Percentiles rank a stretch among this genome's conserved stretches.
These are phyloP conservation scores for Trichoderma sp. DNA, from an alignment of 2,329 filamentous ascomycete species.

Conservation along the genomic window DNA sequence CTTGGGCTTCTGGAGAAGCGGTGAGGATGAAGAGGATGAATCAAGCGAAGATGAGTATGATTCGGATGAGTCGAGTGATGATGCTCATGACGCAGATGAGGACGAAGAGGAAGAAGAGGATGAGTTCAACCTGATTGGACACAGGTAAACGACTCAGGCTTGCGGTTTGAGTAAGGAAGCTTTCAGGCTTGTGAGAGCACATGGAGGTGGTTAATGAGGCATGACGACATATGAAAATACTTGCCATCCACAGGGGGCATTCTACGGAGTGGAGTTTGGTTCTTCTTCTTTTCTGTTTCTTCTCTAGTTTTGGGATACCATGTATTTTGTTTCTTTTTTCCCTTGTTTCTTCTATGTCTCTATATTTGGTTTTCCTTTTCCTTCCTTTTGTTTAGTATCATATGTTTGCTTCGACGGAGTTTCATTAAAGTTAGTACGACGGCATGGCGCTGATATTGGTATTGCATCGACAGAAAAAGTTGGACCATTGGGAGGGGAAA, in stretches of 20 bases:
- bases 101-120: slow-evolving; percentile 45
- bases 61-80: slow-evolving; percentile 49
- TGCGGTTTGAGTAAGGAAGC: not conserved
- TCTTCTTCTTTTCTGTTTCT: not conserved
- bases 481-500: not conserved
- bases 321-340: not conserved
- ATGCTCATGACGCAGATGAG: slow-evolving; percentile 40
- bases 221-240: not conserved
- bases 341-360: not conserved
- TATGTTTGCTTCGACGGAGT: not conserved
- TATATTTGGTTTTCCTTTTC: not conserved
- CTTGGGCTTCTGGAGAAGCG: slow-evolving; percentile 54
- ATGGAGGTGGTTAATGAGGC: not conserved
- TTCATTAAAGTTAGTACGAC: not conserved
- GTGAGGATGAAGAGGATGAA: slow-evolving; percentile 43
- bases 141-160: slow-evolving; percentile 38
- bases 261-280: not conserved
- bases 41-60: slow-evolving; percentile 35
- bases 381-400: not conserved
- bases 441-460: slow-evolving; percentile 5
- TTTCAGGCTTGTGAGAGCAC: not conserved
- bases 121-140: slow-evolving; percentile 50
- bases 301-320: not conserved
- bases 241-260: not conserved
- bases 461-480: not conserved